Percentiles rank a stretch among this genome's conserved stretches.
These are phyloP conservation scores for Phytophthora gonapodyides DNA, from an alignment of 352 stramenopile species.

Conservation along the genomic window DNA sequence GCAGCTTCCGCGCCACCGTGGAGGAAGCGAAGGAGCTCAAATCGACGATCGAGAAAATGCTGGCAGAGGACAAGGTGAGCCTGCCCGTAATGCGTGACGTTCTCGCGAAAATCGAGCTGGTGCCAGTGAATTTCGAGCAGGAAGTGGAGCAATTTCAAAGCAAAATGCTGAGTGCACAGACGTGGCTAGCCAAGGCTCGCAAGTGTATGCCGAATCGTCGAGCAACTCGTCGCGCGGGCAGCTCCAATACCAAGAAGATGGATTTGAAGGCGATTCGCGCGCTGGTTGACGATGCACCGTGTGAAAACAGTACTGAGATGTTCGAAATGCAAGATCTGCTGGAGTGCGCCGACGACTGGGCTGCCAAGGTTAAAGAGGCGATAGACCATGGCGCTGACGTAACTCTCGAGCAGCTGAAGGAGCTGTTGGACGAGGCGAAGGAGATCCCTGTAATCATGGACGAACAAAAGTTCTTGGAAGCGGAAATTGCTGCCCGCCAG, in stretches of 20 bases:
- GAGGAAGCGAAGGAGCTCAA: conserved; percentile 66
- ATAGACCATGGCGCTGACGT: conserved; percentile 79
- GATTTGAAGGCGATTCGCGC: conserved; percentile 79
- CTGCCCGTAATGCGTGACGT: conserved; percentile 80
- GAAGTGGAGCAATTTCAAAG: conserved; percentile 81
- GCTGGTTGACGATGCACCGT: conserved; percentile 85
- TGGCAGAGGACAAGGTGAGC: conserved; percentile 83
- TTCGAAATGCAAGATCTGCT: conserved; percentile 92
- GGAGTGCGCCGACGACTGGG: conserved; percentile 86
- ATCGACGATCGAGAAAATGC: conserved; percentile 64
- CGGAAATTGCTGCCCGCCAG: conserved; percentile 77
- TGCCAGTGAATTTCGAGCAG: conserved; percentile 85
- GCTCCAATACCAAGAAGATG: conserved; percentile 76
- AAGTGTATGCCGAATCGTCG: conserved; percentile 88
- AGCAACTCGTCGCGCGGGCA: conserved; percentile 54
- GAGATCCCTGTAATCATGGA: conserved; percentile 91
- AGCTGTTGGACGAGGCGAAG: conserved; percentile 76
- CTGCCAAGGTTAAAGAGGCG: conserved; percentile 73
- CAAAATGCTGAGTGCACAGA: conserved; percentile 87
- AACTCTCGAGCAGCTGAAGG: conserved; percentile 68
- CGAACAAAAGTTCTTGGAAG: conserved; percentile 78
- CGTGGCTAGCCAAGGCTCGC: conserved; percentile 83
- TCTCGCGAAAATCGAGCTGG: conserved; percentile 78
- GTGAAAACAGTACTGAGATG: conserved; percentile 84
- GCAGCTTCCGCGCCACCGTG: conserved; percentile 51